A percentile compares a stretch with the other conserved stretches of the same genome.
Conservation (phyloP, 2,329 filamentous ascomycete genomes). For the Laburnicola sp. region DNA sequence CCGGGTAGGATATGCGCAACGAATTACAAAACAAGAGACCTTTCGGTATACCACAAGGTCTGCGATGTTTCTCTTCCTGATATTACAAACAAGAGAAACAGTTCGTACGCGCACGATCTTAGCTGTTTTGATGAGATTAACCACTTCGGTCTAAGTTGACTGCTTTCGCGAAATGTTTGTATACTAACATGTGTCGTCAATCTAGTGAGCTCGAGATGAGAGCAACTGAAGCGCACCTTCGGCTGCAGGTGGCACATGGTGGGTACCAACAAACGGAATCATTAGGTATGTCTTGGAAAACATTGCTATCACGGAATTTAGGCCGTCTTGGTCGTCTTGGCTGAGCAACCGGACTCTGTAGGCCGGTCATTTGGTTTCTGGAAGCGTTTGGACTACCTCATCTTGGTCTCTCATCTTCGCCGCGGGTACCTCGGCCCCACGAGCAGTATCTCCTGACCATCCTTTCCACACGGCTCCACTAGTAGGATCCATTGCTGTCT, state of each 20-base stretch:
- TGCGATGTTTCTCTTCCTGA: too few species aligned
- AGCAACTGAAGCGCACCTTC: neutral
- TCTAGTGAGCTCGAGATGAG: too few species aligned
- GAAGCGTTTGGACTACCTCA: constrained; percentile 50
- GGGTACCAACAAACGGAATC: neutral
- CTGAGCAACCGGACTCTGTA: constrained; percentile 3
- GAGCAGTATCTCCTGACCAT: constrained; percentile 72
- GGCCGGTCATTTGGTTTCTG: constrained; percentile 1
- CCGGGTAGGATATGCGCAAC: too few species aligned
- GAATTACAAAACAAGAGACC: neutral
- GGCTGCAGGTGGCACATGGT: neutral
- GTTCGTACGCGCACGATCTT: too few species aligned
- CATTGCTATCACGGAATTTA: neutral
- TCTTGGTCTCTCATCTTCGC: constrained; percentile 69
- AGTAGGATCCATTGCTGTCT: constrained; percentile 1
- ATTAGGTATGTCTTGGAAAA: constrained; percentile 1
- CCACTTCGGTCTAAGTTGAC: too few species aligned
- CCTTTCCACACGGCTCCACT: constrained; percentile 34
- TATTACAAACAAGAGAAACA: too few species aligned
- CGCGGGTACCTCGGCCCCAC: constrained; percentile 78
- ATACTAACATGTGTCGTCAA: too few species aligned
- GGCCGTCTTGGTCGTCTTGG: neutral
- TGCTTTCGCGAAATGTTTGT: too few species aligned
- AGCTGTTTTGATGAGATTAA: too few species aligned
- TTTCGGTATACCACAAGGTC: too few species aligned